Evolutionary conservation across 2,329 filamentous ascomycete species (phyloP).

Genomic region (Alternaria panax): DNA sequence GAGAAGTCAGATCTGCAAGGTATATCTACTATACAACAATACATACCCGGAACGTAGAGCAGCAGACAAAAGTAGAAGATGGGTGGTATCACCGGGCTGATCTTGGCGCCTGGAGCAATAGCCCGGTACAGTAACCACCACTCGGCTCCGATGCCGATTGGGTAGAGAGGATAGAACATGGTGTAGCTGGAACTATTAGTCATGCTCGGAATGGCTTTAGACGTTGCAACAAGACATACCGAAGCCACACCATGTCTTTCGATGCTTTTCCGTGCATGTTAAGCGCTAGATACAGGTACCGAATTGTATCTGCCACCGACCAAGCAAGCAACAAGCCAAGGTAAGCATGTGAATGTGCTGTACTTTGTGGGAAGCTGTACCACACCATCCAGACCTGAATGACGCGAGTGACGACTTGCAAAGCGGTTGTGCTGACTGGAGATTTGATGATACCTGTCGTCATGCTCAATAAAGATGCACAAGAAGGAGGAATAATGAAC

Average conservation of each 20-base stretch:
- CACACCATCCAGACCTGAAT: conserved; percentile 42
- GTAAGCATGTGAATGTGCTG: conserved; percentile 27
- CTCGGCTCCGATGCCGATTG: conserved; percentile 35
- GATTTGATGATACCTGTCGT: conserved; percentile 32
- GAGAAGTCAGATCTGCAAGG: conserved; percentile 3
- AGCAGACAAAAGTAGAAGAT: conserved; percentile 32
- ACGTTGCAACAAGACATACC: conserved; percentile 14
- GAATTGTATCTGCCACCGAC: conserved; percentile 30
- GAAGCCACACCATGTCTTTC: conserved; percentile 24
- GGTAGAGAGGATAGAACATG: conserved; percentile 38
- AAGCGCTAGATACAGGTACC: conserved; percentile 31
- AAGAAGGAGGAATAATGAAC: background rate
- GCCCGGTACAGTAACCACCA: conserved; percentile 36
- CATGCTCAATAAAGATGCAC: background rate
- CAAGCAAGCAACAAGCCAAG: conserved; percentile 30
- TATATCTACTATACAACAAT: too few relatives aligned
- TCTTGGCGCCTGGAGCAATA: conserved; percentile 17
- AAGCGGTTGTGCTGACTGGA: conserved; percentile 31
- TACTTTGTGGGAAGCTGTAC: conserved; percentile 28
- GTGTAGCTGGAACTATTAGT: conserved; percentile 20
- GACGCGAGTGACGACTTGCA: conserved; percentile 33
- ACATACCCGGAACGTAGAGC: conserved; percentile 35
- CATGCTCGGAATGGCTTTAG: background rate
- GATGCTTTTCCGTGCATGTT: conserved; percentile 31
- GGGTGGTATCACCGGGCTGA: conserved; percentile 20